Percentiles rank a stretch among this genome's conserved stretches.
Conservation (phyloP, 257 asterid genomes). For the Marsdenia floribunda region DNA sequence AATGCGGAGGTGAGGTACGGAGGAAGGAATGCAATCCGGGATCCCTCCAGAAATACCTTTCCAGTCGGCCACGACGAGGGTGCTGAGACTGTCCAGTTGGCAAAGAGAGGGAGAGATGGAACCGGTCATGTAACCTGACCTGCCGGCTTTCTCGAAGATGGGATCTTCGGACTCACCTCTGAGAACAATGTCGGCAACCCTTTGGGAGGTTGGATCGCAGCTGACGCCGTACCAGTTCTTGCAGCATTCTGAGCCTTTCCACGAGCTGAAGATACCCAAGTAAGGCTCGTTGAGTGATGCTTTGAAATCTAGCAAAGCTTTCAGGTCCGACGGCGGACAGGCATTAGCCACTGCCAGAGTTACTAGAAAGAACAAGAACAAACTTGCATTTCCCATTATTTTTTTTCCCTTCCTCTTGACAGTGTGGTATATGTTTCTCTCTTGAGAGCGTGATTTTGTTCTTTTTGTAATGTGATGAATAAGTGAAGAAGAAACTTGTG, state of each 20-base stretch:
- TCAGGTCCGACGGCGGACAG: slow-evolving; percentile 67
- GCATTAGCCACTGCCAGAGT: slow-evolving; percentile 31
- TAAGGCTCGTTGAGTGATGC: slow-evolving; percentile 71
- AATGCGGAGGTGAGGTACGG: slow-evolving; percentile 52
- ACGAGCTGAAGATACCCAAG: slow-evolving; percentile 67
- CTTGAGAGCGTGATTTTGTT: background rate
- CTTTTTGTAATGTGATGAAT: background rate
- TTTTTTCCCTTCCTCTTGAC: background rate
- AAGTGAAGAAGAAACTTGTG: background rate
- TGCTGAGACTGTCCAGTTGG: slow-evolving; percentile 69
- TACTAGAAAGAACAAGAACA: slow-evolving; percentile 18
- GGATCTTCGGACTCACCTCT: slow-evolving; percentile 97
- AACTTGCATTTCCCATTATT: slow-evolving; percentile 14
- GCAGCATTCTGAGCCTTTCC: slow-evolving; percentile 86
- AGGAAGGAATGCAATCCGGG: slow-evolving; percentile 61
- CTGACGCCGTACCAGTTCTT: slow-evolving; percentile 74
- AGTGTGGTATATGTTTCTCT: background rate
- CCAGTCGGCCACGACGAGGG: slow-evolving; percentile 90
- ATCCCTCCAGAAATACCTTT: slow-evolving; percentile 74
- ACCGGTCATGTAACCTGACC: slow-evolving; percentile 96
- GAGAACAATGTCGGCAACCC: slow-evolving; percentile 75
- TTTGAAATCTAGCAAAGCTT: slow-evolving; percentile 54
- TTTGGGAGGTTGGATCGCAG: slow-evolving; percentile 74
- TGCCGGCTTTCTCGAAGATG: slow-evolving; percentile 73
- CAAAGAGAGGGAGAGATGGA: slow-evolving; percentile 65